A percentile compares a stretch with the other conserved stretches of the same genome.
Conservation (phyloP, 83 land plant genomes). For the Isoetes engelmannii region DNA sequence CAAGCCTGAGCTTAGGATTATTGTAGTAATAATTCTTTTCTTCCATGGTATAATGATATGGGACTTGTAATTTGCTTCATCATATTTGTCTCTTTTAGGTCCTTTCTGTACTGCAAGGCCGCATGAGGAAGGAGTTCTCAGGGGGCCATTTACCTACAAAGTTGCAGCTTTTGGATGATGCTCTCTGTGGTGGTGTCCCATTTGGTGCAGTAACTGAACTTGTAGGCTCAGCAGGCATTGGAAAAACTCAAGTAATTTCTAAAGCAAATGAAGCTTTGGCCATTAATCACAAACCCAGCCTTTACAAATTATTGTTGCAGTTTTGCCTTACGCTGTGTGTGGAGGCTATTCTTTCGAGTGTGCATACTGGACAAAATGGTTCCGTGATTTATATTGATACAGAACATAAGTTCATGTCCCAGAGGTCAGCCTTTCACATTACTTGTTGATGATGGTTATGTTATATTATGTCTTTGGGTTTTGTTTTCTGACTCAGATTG, state of each 20-base stretch:
- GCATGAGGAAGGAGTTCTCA: conserved; percentile 30
- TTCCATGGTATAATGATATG: too few relatives aligned
- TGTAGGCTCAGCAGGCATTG: conserved; percentile 85
- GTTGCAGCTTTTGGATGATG: conserved; percentile 54
- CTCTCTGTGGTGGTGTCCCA: conserved; percentile 84
- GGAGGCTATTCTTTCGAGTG: conserved; percentile 52
- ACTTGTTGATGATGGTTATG: background rate
- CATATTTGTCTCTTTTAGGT: conserved; percentile 34
- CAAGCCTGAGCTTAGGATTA: background rate
- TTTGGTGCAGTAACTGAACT: conserved; percentile 77
- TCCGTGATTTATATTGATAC: conserved; percentile 75
- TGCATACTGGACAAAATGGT: conserved; percentile 71
- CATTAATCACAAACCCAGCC: background rate
- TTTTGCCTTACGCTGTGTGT: conserved; percentile 69
- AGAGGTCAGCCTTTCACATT: conserved; percentile 37
- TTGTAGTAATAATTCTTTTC: too few relatives aligned
- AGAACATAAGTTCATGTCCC: conserved; percentile 69
- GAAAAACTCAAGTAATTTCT: conserved; percentile 68
- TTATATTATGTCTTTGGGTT: too few relatives aligned
- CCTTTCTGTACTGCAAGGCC: conserved; percentile 44
- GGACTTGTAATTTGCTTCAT: too few relatives aligned
- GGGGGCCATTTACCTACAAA: conserved; percentile 60
- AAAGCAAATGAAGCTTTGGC: background rate
- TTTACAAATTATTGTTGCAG: conserved; percentile 30
- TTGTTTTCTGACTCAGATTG: conserved; percentile 14